Percentiles rank a stretch among this genome's conserved stretches.
Conservation (phyloP, 805 yeast genomes). For the Candida odintsovae region DNA sequence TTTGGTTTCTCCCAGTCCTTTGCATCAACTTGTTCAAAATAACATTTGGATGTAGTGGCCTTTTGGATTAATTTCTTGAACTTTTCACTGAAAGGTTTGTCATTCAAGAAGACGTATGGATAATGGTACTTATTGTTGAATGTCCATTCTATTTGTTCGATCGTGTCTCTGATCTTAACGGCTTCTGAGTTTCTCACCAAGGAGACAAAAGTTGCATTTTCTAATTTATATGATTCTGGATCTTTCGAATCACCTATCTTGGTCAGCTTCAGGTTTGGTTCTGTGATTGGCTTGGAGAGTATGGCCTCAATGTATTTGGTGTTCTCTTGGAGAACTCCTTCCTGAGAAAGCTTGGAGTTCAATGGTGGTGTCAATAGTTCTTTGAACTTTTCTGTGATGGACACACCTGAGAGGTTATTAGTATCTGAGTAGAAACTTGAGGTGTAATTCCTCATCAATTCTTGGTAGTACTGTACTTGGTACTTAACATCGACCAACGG, state of each 20-base stretch:
- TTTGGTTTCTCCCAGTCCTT: slow-evolving; percentile 57
- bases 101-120: slow-evolving; percentile 79
- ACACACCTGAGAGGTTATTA: background rate
- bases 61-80: slow-evolving; percentile 44
- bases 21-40: slow-evolving; percentile 40
- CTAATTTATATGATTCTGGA: slow-evolving; percentile 25
- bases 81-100: slow-evolving; percentile 51
- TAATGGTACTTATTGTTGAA: slow-evolving; percentile 70
- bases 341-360: slow-evolving; percentile 6
- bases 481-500: slow-evolving; percentile 7
- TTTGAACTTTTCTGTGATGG: slow-evolving; percentile 1
- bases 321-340: slow-evolving; percentile 13
- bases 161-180: slow-evolving; percentile 41
- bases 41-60: slow-evolving; percentile 35
- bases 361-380: slow-evolving; percentile 20
- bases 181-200: slow-evolving; percentile 68
- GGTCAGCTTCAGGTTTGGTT: slow-evolving; percentile 21
- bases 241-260: slow-evolving; percentile 10
- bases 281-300: slow-evolving; percentile 15
- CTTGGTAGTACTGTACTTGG: slow-evolving; percentile 15
- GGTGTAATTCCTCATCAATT: slow-evolving; percentile 18
- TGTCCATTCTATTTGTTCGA: slow-evolving; percentile 52
- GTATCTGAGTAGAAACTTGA: slow-evolving; percentile 12
- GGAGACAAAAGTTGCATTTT: slow-evolving; percentile 71
- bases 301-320: slow-evolving; percentile 5